These are phyloP conservation scores for Pestalotiopsis sp. DNA, from an alignment of 2,329 filamentous ascomycete species.

Conservation along the genomic window DNA sequence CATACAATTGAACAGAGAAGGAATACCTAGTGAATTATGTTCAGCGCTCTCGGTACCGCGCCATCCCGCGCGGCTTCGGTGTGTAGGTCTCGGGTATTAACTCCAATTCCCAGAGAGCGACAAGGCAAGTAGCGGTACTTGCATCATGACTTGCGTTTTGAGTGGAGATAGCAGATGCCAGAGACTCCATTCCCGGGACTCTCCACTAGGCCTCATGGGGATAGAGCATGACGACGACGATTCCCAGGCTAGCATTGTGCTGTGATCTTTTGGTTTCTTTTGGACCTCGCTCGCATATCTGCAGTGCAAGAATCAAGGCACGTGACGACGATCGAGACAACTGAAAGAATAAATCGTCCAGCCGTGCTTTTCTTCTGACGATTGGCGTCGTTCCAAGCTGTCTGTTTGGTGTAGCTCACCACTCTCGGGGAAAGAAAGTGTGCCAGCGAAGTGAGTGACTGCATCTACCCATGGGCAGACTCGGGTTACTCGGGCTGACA, in stretches of 20 bases:
- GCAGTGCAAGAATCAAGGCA: no score
- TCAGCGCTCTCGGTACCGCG: neutral
- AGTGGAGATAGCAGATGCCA: neutral
- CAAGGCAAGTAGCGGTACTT: conserved; percentile 4
- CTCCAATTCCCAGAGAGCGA: neutral
- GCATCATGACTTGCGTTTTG: neutral
- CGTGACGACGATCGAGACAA: no score
- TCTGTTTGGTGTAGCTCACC: no score
- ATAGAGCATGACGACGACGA: conserved; percentile 9
- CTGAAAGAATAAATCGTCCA: no score
- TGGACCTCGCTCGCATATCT: no score
- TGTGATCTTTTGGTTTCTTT: neutral
- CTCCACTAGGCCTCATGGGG: neutral
- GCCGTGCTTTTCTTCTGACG: no score
- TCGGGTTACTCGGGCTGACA: no score
- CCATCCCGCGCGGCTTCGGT: conserved; percentile 5
- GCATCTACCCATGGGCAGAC: no score
- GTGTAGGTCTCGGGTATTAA: conserved; percentile 2
- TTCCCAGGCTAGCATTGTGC: neutral
- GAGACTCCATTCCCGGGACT: neutral
- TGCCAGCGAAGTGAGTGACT: no score
- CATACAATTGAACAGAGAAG: neutral
- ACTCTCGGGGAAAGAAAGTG: no score
- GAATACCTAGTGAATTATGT: neutral
- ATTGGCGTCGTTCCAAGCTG: no score